Evolutionary conservation across 371 early-diverging fungal genomes (phyloP).

Genomic region (Rhizopus sp.): DNA sequence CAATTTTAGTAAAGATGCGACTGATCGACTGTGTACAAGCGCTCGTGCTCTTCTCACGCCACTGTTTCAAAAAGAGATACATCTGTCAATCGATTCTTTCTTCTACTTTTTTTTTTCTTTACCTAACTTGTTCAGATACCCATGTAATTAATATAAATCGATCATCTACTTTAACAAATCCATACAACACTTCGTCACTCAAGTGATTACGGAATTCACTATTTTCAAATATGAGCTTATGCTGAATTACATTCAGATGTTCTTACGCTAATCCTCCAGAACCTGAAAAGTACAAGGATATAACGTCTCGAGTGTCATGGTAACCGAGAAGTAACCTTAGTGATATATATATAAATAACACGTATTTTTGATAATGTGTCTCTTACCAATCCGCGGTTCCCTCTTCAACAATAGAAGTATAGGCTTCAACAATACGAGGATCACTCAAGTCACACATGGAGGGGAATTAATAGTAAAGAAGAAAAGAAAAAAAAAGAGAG

Average conservation of each 20-base stretch:
- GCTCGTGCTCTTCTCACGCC: conserved; percentile 70
- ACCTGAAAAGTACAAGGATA: conserved; percentile 67
- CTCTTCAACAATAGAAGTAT: conserved; percentile 58
- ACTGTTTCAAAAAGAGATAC: conserved; percentile 32
- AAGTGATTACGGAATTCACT: conserved; percentile 62
- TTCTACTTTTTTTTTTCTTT: conserved; percentile 13
- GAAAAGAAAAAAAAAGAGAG: conserved; percentile 5
- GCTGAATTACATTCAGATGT: background rate
- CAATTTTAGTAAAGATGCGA: conserved; percentile 59
- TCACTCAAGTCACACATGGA: conserved; percentile 73
- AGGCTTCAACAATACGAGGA: conserved; percentile 62
- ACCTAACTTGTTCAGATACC: conserved; percentile 74
- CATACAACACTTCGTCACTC: conserved; percentile 67
- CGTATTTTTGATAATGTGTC: background rate
- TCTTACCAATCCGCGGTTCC: conserved; percentile 58
- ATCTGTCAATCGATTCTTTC: background rate
- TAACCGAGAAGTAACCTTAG: conserved; percentile 73
- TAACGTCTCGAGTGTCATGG: conserved; percentile 71
- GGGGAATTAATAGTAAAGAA: conserved; percentile 9
- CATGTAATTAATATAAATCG: conserved; percentile 65
- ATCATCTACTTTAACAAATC: conserved; percentile 64
- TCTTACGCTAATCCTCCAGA: conserved; percentile 54
- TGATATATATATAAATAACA: background rate
- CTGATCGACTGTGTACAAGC: conserved; percentile 72
- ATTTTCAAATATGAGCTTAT: background rate